phyloP scores from a whole-genome alignment of 352 stramenopile genomes.

The Bremia lactucae region DNA sequence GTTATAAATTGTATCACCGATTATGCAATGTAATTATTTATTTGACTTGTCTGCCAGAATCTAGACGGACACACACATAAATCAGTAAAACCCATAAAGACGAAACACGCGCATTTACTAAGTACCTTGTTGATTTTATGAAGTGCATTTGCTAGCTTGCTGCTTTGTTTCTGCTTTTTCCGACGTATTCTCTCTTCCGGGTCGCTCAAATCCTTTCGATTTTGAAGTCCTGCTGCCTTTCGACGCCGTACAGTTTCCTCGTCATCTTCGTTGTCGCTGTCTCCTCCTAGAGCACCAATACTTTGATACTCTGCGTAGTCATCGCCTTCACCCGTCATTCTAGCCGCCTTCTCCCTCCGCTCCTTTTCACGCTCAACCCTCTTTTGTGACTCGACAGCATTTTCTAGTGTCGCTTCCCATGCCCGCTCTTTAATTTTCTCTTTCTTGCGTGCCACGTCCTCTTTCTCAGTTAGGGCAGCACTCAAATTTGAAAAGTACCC shows the following conservation, averaged over 20 bases:
- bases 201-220: conserved; percentile 13
- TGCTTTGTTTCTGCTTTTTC: conserved; percentile 57
- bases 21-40: background rate
- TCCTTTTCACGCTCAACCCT: conserved; percentile 30
- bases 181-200: conserved; percentile 25
- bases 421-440: conserved; percentile 33
- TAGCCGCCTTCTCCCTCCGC: conserved; percentile 27
- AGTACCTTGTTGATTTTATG: conserved; percentile 66
- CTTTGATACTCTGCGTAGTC: conserved; percentile 58
- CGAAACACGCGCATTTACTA: background rate
- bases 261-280: conserved; percentile 60
- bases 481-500: conserved; percentile 68
- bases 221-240: conserved; percentile 19
- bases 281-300: conserved; percentile 15
- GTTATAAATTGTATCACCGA: background rate
- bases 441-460: conserved; percentile 26
- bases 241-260: conserved; percentile 21
- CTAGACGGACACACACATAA: conserved; percentile 5
- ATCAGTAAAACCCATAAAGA: background rate
- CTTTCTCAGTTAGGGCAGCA: conserved; percentile 48
- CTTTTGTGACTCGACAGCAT: conserved; percentile 37
- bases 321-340: conserved; percentile 26
- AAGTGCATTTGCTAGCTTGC: conserved; percentile 56
- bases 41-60: conserved; percentile 24
- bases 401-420: conserved; percentile 52